Evolutionary conservation across 192 early-diverging fungal genomes (phyloP), one percentile per base, ranked within the genome.

Genomic region (Coemansia sp.): DNA sequence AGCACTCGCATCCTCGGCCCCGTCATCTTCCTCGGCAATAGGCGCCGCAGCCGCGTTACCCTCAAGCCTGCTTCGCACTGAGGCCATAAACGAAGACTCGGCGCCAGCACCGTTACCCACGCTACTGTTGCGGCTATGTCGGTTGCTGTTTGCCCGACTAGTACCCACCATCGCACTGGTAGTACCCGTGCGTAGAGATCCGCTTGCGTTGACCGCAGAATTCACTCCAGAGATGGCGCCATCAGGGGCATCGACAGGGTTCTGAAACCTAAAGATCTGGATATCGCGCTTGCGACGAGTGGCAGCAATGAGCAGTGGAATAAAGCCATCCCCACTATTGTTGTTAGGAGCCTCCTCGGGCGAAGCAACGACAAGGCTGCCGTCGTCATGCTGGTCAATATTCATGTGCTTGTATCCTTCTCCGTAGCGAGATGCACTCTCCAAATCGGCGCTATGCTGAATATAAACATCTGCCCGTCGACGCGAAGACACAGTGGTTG

Each of bases 281-380:
- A 84, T 79, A 43, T 79, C 82, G 38, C 82, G 82, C 63, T 84
- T 84, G 33, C 82, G 74, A n/a, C 82, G 66, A 4, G 77, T 66
- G 0, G 77, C 82, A 1, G 82, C 73, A 62, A 84, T 84, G 41
- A 84, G 68, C 11, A 72, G 74, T 9, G 82, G 82, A 31, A 84
- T 68, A 73, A 84, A 79, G 16, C 71, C 71, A 20, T 84, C 82
- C 13, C 29, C 16, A 24, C 42, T 33, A 22, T 22, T 59, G 34
- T 9, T 11, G 31, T 24, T 31, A 13, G 24, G 31, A 24, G 67
- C 63, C 15, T 54, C 73, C 7, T 65, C 67, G 1, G 72, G 54
- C 36, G 63, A 67, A 3, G 77, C 74, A 22, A 79, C 74, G 12
- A 73, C 74, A 15, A 84, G 68, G 33, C 71, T 76, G 55, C 74